Percentiles rank a stretch among this genome's conserved stretches.
These are phyloP conservation scores for Saccharomycopsis sp. DNA, from an alignment of 805 yeast genomes.

Conservation along the genomic window DNA sequence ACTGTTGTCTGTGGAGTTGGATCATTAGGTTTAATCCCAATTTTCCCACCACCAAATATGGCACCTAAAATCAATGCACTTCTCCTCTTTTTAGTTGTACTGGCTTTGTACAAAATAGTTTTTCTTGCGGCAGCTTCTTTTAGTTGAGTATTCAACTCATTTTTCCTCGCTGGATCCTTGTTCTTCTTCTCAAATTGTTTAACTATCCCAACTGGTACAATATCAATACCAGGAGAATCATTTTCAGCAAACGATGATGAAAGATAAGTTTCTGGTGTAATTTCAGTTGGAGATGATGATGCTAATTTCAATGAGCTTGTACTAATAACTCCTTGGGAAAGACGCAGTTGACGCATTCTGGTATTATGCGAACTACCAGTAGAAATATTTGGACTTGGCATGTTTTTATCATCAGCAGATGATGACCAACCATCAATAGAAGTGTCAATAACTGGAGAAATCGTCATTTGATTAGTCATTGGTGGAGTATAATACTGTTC, in stretches of 20 bases:
- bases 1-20: too few species aligned
- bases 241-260: slow-evolving; percentile 1
- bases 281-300: not conserved
- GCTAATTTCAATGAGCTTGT: not conserved
- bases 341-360: slow-evolving; percentile 1
- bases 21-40: slow-evolving; percentile 10
- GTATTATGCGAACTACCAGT: not conserved
- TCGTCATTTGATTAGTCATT: not conserved
- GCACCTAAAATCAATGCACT: slow-evolving; percentile 12
- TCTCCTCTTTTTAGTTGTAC: slow-evolving; percentile 7
- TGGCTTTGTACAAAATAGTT: slow-evolving; percentile 8
- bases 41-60: slow-evolving; percentile 11
- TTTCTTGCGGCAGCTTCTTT: not conserved
- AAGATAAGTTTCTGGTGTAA: not conserved
- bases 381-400: not conserved
- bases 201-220: slow-evolving; percentile 17
- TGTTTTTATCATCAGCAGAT: not conserved
- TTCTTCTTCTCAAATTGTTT: slow-evolving; percentile 11
- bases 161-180: not conserved
- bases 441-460: slow-evolving; percentile 4
- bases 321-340: not conserved
- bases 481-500: slow-evolving; percentile 15
- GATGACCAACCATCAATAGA: not conserved
- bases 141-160: not conserved
- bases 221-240: slow-evolving; percentile 13